Evolutionary conservation across 2,329 filamentous ascomycete genomes (phyloP).

Genomic region (Talaromyces sp.): DNA sequence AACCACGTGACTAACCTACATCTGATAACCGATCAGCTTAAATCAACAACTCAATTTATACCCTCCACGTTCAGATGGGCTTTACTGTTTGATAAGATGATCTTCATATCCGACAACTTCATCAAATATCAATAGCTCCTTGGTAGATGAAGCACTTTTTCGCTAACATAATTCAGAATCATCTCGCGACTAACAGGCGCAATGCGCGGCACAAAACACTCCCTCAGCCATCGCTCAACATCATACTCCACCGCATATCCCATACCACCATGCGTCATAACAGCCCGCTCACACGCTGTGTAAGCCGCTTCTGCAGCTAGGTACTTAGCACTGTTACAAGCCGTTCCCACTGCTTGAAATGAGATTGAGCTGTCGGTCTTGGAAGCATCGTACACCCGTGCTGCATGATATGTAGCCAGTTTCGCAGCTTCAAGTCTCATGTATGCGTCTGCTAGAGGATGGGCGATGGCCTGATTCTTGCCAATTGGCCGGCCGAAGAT

Average conservation of each 20-base stretch:
- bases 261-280: slow-evolving; percentile 59
- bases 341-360: slow-evolving; percentile 58
- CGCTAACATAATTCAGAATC: slow-evolving; percentile 61
- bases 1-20: neutral
- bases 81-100: neutral
- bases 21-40: neutral
- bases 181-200: slow-evolving; percentile 66
- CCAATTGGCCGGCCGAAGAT: slow-evolving; percentile 59
- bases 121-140: slow-evolving; percentile 40
- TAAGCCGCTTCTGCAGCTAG: slow-evolving; percentile 59
- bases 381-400: slow-evolving; percentile 54
- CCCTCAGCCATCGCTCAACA: slow-evolving; percentile 58
- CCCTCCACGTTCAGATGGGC: neutral
- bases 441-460: slow-evolving; percentile 56
- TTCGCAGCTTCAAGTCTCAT: slow-evolving; percentile 62
- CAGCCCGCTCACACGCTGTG: slow-evolving; percentile 56
- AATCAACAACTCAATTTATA: neutral
- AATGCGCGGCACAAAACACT: slow-evolving; percentile 61
- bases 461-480: slow-evolving; percentile 57
- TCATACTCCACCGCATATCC: slow-evolving; percentile 62
- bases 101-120: neutral
- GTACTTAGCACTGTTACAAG: slow-evolving; percentile 68
- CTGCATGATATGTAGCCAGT: slow-evolving; percentile 59
- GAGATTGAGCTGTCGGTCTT: slow-evolving; percentile 51
- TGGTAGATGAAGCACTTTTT: slow-evolving; percentile 47